Conservation (phyloP, 1,284 basidiomycete species). For the Gomphus sp. region DNA sequence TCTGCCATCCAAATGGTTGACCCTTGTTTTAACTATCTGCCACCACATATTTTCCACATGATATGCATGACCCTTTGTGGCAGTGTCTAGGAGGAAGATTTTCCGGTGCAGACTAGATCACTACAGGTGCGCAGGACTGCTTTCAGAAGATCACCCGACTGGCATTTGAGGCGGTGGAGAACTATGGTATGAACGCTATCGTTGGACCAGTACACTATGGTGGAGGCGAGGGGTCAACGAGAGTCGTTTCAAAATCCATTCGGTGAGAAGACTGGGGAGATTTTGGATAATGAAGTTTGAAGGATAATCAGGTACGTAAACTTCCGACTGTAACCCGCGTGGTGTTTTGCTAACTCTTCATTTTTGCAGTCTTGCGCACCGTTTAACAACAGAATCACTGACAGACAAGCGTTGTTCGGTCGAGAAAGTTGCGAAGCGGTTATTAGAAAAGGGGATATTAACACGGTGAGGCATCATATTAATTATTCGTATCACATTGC, state of each 20-base stretch:
- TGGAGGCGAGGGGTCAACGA: conserved; percentile 68
- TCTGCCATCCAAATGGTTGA: conserved; percentile 7
- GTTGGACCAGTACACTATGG: conserved; percentile 97
- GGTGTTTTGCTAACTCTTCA: not conserved
- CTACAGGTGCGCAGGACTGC: conserved; percentile 96
- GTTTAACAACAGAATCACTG: conserved; percentile 77
- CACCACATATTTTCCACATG: conserved; percentile 90
- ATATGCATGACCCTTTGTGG: conserved; percentile 99
- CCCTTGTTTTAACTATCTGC: conserved; percentile 61
- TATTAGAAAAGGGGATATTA: conserved; percentile 93
- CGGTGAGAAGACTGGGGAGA: conserved; percentile 94
- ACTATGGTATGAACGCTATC: conserved; percentile 92
- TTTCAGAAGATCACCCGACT: conserved; percentile 96
- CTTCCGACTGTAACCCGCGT: not conserved
- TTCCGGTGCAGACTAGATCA: conserved; percentile 89
- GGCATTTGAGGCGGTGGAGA: conserved; percentile 90
- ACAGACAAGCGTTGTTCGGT: conserved; percentile 81
- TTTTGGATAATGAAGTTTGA: conserved; percentile 85
- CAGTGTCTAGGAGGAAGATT: conserved; percentile 96
- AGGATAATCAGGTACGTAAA: conserved; percentile 80
- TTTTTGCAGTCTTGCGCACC: conserved; percentile 61
- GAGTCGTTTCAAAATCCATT: conserved; percentile 97
- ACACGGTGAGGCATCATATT: conserved; percentile 51
- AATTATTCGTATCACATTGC: not conserved
- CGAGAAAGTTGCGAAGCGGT: conserved; percentile 86